Base-by-base conservation (phyloP, 2,329 filamentous ascomycete species). In the Phaeoacremonium minimum region DNA sequence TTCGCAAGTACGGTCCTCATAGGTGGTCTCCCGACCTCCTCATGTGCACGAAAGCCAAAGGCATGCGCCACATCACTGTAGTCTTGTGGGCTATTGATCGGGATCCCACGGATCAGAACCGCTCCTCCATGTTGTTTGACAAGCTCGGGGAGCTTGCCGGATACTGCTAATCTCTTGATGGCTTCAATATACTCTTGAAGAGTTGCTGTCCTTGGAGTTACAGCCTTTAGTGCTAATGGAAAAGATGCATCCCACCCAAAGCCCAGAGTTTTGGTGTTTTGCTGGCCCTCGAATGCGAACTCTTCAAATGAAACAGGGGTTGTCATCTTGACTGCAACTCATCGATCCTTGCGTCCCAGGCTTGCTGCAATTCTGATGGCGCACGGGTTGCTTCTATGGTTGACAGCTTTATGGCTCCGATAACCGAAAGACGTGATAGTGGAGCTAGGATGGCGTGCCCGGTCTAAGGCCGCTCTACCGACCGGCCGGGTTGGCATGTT, bases 1-100 rank as follows among this genome's bases (percentile, higher is more conserved):
- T 46, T 50, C 1, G 56, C 59, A 15, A 60, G 30, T 1, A 59
- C 42, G 2, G 53, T 61, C 12, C 57, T 45, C 19, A 55, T 37
- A 3, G 57, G 55, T 12, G 55, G 57, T 12, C 58, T 43, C 7
- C 55, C 57, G 15, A 63, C 56, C 35, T 61, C 58, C 30, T 56
- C 46, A 32, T 63, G 55, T 2, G 56, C 44, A 6, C 43, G 33
- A 18, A 60, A 59, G 2, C 58, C 56, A 33, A 61, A 61, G 3
- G 56, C 56, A 37, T 61, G 53, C 5, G 57, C 56, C 7, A 60
- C 37, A 9, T 48, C 42, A 19, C 56, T 60, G 36, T 59, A 63
- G n/a, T 60, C 52, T 7, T 57, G 44, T 0, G 57, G 42, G 1
- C 46, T 53, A 5, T 36, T 40, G n/a, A 61, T 52, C 4, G 55